Percentiles rank a stretch among this genome's conserved stretches.
Conservation (phyloP, 768 basidiomycete genomes). For the Thelephora aurantiotincta region DNA sequence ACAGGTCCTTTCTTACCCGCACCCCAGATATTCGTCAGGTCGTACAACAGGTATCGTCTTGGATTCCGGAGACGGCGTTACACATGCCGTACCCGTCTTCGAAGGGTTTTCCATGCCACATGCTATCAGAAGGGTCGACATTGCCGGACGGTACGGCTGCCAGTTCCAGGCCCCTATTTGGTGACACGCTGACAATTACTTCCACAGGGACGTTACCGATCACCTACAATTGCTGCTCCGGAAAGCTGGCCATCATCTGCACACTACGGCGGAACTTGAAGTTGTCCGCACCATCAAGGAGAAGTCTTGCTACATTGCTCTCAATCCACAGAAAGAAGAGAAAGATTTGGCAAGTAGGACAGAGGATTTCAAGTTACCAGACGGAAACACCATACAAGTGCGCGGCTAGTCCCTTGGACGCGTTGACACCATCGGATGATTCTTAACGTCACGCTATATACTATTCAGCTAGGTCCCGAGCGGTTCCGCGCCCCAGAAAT, state of each 20-base stretch:
- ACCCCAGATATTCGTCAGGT: conserved; percentile 84
- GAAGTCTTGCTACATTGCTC: conserved; percentile 91
- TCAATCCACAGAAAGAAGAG: conserved; percentile 90
- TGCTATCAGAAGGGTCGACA: conserved; percentile 89
- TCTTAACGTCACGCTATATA: conserved; percentile 4
- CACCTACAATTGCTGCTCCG: conserved; percentile 88
- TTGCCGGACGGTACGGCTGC: conserved; percentile 72
- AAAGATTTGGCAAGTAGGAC: conserved; percentile 67
- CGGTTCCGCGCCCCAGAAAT: conserved; percentile 96
- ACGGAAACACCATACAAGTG: conserved; percentile 88
- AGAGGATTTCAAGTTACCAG: conserved; percentile 89
- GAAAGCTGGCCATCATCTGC: conserved; percentile 88
- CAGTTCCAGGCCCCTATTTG: conserved; percentile 1
- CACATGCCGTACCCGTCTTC: conserved; percentile 96
- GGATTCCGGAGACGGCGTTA: conserved; percentile 97
- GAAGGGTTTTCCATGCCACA: conserved; percentile 99
- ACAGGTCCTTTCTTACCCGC: neutral
- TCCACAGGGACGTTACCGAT: conserved; percentile 82
- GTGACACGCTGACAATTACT: conserved; percentile 2
- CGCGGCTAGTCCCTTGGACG: conserved; percentile 12
- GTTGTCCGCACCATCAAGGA: conserved; percentile 97
- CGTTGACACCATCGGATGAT: conserved; percentile 3
- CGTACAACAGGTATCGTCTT: conserved; percentile 98
- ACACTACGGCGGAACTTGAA: conserved; percentile 95
- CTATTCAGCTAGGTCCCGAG: conserved; percentile 72